These are phyloP conservation scores for Cordyceps javanica DNA, from an alignment of 2,329 filamentous ascomycete species.

Conservation along the genomic window DNA sequence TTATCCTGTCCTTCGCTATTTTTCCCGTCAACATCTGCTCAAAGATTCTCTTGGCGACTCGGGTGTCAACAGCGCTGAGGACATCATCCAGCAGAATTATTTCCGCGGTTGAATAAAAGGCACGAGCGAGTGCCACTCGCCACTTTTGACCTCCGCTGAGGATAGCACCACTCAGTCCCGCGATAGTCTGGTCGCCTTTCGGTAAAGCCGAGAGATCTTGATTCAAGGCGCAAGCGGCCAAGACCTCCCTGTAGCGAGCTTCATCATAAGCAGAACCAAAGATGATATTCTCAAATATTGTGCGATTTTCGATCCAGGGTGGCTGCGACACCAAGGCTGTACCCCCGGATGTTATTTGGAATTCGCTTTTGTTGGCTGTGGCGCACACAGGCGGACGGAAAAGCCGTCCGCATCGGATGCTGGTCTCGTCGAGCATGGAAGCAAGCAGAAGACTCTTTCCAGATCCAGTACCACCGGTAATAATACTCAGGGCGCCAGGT, in stretches of 20 bases:
- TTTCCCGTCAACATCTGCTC: constrained; percentile 5
- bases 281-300: constrained; percentile 38
- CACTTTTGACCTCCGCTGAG: constrained; percentile 41
- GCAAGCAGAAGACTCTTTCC: constrained; percentile 65
- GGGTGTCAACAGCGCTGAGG: constrained; percentile 20
- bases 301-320: constrained; percentile 42
- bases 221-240: constrained; percentile 38
- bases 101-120: constrained; percentile 37
- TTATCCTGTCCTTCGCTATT: constrained; percentile 10
- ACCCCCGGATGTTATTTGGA: background rate
- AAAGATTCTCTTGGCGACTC: constrained; percentile 4
- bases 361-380: background rate
- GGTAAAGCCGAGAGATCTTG: constrained; percentile 38
- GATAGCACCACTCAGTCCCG: constrained; percentile 36
- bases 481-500: constrained; percentile 54
- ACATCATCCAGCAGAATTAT: constrained; percentile 43
- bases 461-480: constrained; percentile 63
- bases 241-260: constrained; percentile 37
- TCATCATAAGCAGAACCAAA: constrained; percentile 36
- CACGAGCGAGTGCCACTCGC: constrained; percentile 39
- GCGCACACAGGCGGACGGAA: constrained; percentile 39
- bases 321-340: constrained; percentile 41
- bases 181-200: constrained; percentile 37
- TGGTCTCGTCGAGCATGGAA: constrained; percentile 62
- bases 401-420: constrained; percentile 53